Percentiles rank a stretch among this genome's conserved stretches.
Conservation (phyloP, 2,329 filamentous ascomycete species). For the Setomelanomma holmii region DNA sequence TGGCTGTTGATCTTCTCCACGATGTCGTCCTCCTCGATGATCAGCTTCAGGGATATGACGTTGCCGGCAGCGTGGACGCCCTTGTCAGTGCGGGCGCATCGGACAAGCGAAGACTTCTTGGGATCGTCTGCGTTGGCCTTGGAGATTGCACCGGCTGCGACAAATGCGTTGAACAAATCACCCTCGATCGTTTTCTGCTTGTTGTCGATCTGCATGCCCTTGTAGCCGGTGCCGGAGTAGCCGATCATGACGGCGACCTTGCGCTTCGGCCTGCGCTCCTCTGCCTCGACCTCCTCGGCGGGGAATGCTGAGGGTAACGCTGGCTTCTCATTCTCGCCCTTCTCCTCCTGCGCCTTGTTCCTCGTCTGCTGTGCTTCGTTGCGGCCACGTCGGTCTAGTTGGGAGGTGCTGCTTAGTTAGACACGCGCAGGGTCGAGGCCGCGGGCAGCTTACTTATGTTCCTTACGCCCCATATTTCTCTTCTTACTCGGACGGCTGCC, state of each 20-base stretch:
- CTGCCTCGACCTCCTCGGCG: conserved; percentile 85
- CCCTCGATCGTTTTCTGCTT: conserved; percentile 93
- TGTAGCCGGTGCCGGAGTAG: conserved; percentile 95
- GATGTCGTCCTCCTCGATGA: conserved; percentile 88
- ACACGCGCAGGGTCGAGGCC: conserved; percentile 18
- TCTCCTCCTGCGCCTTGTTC: conserved; percentile 46
- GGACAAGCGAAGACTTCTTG: conserved; percentile 91
- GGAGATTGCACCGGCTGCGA: conserved; percentile 89
- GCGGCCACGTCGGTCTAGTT: conserved; percentile 57
- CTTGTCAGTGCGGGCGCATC: conserved; percentile 96
- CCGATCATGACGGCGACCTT: conserved; percentile 97
- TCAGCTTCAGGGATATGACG: conserved; percentile 92
- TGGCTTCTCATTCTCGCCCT: conserved; percentile 44
- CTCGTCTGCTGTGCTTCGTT: conserved; percentile 51
- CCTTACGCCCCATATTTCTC: conserved; percentile 70
- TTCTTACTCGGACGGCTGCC: conserved; percentile 62
- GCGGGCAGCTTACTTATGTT: conserved; percentile 64
- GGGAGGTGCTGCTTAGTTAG: conserved; percentile 55
- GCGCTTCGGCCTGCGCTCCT: conserved; percentile 87
- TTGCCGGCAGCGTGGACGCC: conserved; percentile 96
- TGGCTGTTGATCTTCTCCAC: conserved; percentile 89
- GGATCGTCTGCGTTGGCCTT: conserved; percentile 97
- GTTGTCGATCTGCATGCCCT: conserved; percentile 86
- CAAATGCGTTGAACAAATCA: conserved; percentile 90
- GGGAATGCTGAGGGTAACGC: conserved; percentile 68